Evolutionary conservation across 2,329 filamentous ascomycete genomes (phyloP).

Genomic region (Aureobasidium uvarum): DNA sequence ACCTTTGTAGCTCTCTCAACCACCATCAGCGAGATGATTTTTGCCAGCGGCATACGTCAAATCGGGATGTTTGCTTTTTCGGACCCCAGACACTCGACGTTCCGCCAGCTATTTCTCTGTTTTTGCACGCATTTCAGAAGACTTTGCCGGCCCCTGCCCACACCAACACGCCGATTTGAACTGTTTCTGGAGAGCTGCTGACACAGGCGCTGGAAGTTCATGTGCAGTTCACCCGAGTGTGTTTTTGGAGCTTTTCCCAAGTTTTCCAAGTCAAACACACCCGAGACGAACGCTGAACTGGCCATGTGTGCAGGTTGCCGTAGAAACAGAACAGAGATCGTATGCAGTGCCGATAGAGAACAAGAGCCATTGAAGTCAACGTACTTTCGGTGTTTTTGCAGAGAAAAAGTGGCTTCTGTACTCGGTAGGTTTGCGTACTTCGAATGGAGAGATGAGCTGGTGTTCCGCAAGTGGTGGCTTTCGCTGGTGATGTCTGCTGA

Average conservation of each 20-base stretch:
- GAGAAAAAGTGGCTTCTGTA: not conserved
- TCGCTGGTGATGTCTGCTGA: conserved; percentile 17
- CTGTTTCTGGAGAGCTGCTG: too few species aligned
- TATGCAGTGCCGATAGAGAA: conserved; percentile 12
- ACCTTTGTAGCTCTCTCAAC: not conserved
- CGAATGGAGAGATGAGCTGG: conserved; percentile 11
- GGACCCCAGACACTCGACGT: not conserved
- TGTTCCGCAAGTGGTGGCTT: not conserved
- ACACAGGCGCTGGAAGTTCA: not conserved
- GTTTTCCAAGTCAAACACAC: not conserved
- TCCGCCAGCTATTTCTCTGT: not conserved
- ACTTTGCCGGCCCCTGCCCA: too few species aligned
- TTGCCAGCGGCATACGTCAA: conserved; percentile 15
- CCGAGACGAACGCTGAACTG: conserved; percentile 3
- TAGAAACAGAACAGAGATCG: conserved; percentile 4
- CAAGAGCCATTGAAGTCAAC: not conserved
- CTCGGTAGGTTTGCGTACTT: conserved; percentile 11
- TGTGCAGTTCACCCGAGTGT: not conserved
- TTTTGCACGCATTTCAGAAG: not conserved
- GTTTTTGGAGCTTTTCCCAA: conserved; percentile 21
- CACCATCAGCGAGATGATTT: conserved; percentile 13
- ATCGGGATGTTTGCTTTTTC: conserved; percentile 17
- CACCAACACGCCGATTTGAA: conserved; percentile 10
- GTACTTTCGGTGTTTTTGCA: not conserved
- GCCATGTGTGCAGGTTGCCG: not conserved